phyloP scores from a whole-genome alignment of 768 basidiomycete species.

The Coprinopsis strossmayeri region DNA sequence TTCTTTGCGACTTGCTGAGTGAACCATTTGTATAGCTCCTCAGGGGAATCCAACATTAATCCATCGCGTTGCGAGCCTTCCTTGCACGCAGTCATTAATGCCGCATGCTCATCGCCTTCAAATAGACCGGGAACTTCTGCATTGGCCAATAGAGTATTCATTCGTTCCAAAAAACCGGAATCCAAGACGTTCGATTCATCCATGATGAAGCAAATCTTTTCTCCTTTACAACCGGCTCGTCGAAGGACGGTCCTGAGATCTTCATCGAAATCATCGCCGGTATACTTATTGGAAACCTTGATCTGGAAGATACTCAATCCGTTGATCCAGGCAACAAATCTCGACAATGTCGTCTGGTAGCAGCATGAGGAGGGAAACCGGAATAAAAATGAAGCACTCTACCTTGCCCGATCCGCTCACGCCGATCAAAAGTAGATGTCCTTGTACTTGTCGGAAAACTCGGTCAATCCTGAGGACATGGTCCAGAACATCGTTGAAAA shows the following conservation, averaged over 20 bases:
- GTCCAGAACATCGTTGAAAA: constrained; percentile 98
- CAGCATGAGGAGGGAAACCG: constrained; percentile 8
- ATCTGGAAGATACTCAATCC: constrained; percentile 99
- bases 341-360: constrained; percentile 85
- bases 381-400: constrained; percentile 14
- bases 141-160: constrained; percentile 98
- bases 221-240: constrained; percentile 94
- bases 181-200: constrained; percentile 99
- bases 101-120: constrained; percentile 98
- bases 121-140: constrained; percentile 99
- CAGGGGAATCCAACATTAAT: constrained; percentile 95
- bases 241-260: constrained; percentile 93
- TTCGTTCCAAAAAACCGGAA: constrained; percentile 98
- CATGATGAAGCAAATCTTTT: constrained; percentile 99
- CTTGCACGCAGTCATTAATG: constrained; percentile 98
- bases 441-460: constrained; percentile 97
- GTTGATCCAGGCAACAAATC: constrained; percentile 99
- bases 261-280: constrained; percentile 97
- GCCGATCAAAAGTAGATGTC: constrained; percentile 93
- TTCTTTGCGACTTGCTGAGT: constrained; percentile 98
- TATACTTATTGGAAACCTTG: constrained; percentile 99
- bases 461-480: constrained; percentile 97
- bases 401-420: constrained; percentile 99
- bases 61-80: constrained; percentile 99
- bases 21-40: constrained; percentile 98